These are phyloP conservation scores for Musa troglodytarum DNA, from an alignment of 176 grass and related monocot species.

Conservation along the genomic window DNA sequence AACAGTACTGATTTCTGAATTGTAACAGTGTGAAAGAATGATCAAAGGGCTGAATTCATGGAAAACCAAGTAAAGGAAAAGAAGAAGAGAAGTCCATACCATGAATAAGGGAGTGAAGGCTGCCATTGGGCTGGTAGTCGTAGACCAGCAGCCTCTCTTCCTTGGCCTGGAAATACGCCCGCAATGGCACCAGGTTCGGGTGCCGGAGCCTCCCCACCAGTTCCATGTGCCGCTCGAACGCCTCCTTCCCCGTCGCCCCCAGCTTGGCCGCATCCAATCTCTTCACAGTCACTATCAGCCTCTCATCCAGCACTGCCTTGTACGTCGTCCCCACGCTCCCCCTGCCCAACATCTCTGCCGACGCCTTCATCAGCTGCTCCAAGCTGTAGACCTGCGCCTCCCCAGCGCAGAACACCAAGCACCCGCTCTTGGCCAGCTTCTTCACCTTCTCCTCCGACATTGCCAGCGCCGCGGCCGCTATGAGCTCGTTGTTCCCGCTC, in stretches of 20 bases:
- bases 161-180: slow-evolving; percentile 90
- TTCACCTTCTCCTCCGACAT: slow-evolving; percentile 74
- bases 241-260: slow-evolving; percentile 43
- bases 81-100: slow-evolving; percentile 22
- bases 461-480: slow-evolving; percentile 51
- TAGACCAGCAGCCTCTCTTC: slow-evolving; percentile 92
- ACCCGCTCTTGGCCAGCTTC: slow-evolving; percentile 68
- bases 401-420: slow-evolving; percentile 74
- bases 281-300: slow-evolving; percentile 72
- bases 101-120: slow-evolving; percentile 70
- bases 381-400: slow-evolving; percentile 62
- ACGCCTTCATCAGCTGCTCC: slow-evolving; percentile 91
- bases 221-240: slow-evolving; percentile 93
- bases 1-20: too few relatives aligned
- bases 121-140: slow-evolving; percentile 94
- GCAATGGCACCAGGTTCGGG: slow-evolving; percentile 69
- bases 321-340: slow-evolving; percentile 82
- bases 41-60: not conserved
- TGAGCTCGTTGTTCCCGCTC: slow-evolving; percentile 36
- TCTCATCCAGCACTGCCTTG: slow-evolving; percentile 67
- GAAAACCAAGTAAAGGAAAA: not conserved
- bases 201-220: slow-evolving; percentile 73
- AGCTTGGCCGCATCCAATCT: slow-evolving; percentile 70
- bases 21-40: not conserved
- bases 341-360: slow-evolving; percentile 83